Percentiles rank a stretch among this genome's conserved stretches.
These are phyloP conservation scores for Penicillium sp. DNA, from an alignment of 2,329 filamentous ascomycete species.

Conservation along the genomic window DNA sequence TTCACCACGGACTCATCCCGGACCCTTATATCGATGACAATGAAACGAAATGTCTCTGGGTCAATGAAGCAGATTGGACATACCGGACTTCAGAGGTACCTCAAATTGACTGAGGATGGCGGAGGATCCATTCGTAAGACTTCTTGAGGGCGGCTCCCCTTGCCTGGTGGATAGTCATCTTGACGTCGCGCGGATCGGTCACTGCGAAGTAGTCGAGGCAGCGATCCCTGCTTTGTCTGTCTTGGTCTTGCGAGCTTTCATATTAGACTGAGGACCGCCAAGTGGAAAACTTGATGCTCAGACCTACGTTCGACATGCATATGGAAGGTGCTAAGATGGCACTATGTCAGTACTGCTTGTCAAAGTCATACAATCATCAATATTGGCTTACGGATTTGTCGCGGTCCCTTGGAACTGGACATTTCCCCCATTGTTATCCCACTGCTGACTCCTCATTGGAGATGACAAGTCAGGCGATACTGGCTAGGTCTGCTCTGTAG, in stretches of 20 bases:
- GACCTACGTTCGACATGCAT: background rate
- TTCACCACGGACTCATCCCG: too few relatives aligned
- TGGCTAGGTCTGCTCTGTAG: background rate
- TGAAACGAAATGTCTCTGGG: too few relatives aligned
- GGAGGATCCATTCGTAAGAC: background rate
- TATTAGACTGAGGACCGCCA: background rate
- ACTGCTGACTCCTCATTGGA: background rate
- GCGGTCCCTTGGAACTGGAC: background rate
- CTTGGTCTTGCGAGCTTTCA: background rate
- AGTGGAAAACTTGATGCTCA: background rate
- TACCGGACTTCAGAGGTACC: too few relatives aligned
- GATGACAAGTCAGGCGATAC: background rate
- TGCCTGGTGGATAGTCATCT: background rate
- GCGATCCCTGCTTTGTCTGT: background rate
- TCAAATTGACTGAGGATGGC: background rate
- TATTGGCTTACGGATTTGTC: background rate
- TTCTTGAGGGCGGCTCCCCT: background rate
- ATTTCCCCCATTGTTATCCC: slow-evolving; percentile 7
- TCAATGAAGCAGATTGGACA: too few relatives aligned
- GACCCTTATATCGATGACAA: too few relatives aligned
- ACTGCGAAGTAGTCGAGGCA: background rate
- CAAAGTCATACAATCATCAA: background rate
- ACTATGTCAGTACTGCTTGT: background rate
- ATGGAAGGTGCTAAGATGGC: background rate
- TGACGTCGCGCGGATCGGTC: background rate